Base-by-base conservation (phyloP, 1,284 basidiomycete genomes). In the Prillingera fragicola region DNA sequence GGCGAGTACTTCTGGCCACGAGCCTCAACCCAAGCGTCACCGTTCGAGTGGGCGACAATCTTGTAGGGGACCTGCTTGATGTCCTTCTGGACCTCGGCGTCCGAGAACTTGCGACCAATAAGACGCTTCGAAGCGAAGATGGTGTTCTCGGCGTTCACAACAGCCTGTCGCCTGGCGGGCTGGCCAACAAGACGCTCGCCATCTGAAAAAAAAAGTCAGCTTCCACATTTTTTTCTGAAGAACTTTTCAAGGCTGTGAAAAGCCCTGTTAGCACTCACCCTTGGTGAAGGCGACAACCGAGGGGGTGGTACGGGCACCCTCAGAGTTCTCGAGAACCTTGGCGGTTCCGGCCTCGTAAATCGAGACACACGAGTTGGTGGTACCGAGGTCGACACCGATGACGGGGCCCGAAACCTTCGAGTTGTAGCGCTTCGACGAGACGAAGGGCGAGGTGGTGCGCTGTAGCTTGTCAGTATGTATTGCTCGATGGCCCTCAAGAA, bases 271-370 rank as follows among this genome's bases (percentile, higher is more conserved):
- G n/a, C 66, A 69, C 69, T 74, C 60, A 61, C 75, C 76, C 74
- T 97, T 96, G 56, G 92, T 91, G 80, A 98, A 98, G 32, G 94
- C 95, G 56, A 98, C 90, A 47, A 96, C 89, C 40, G 94, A 98
- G 8, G 95, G 95, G 23, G 94, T 98, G 56, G 94, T 97, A 63
- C 94, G 83, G 53, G 87, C 88, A 78, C 94, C 94, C 77, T 98
- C 94, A 10, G 91, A 77, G 77, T 98, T 97, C 75, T 97, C 94
- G 62, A 98, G 86, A 56, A 98, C 94, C 59, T 88, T 85, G 45
- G 92, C 81, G 36, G 83, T 85, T 76, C 91, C 85, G 63, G 90
- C 92, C 77, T 96, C 92, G 87, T 92, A 95, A 57, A 92, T 79
- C 37, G 88, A 84, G 53, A 92, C 88, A 75, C 90, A 94, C 50